A percentile compares a stretch with the other conserved stretches of the same genome.
phyloP scores from a whole-genome alignment of 2,329 filamentous ascomycete species.

The Arachnomyces sp. region DNA sequence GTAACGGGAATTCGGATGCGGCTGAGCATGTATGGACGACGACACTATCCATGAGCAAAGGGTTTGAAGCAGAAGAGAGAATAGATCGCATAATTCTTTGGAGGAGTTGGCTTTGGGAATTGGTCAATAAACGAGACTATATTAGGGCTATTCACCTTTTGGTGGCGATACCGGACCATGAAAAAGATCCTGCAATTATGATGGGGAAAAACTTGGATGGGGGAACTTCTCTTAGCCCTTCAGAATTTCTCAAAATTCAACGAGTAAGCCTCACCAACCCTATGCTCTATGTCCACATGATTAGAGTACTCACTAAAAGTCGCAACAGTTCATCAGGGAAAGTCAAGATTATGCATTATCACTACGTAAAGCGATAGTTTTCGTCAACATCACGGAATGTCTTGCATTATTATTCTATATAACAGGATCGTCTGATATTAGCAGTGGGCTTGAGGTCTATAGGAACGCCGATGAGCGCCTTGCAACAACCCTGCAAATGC shows the following conservation, averaged over 20 bases:
- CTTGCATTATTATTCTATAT: conserved; percentile 63
- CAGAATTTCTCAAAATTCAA: conserved; percentile 30
- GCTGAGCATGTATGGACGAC: conserved; percentile 60
- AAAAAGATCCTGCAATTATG: conserved; percentile 25
- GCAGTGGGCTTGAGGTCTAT: conserved; percentile 33
- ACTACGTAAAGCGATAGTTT: conserved; percentile 40
- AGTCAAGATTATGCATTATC: conserved; percentile 52
- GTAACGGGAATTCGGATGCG: conserved; percentile 48
- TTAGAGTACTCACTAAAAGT: conserved; percentile 44
- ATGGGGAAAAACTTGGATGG: conserved; percentile 11
- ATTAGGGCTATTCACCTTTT: conserved; percentile 32
- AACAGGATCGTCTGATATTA: conserved; percentile 30
- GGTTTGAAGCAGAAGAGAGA: conserved; percentile 27
- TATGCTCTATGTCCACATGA: conserved; percentile 8
- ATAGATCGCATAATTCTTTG: conserved; percentile 42
- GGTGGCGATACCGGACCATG: conserved; percentile 31
- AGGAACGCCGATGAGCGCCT: conserved; percentile 37
- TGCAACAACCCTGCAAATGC: conserved; percentile 30
- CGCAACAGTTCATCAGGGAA: conserved; percentile 45
- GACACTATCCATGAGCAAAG: conserved; percentile 53
- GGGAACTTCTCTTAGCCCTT: conserved; percentile 18
- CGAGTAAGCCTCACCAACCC: conserved; percentile 25
- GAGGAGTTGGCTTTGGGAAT: conserved; percentile 61
- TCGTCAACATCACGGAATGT: conserved; percentile 53
- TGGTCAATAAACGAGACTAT: conserved; percentile 43